These are phyloP conservation scores for Lachnellula cervina DNA, from an alignment of 2,329 filamentous ascomycete species.

Conservation along the genomic window DNA sequence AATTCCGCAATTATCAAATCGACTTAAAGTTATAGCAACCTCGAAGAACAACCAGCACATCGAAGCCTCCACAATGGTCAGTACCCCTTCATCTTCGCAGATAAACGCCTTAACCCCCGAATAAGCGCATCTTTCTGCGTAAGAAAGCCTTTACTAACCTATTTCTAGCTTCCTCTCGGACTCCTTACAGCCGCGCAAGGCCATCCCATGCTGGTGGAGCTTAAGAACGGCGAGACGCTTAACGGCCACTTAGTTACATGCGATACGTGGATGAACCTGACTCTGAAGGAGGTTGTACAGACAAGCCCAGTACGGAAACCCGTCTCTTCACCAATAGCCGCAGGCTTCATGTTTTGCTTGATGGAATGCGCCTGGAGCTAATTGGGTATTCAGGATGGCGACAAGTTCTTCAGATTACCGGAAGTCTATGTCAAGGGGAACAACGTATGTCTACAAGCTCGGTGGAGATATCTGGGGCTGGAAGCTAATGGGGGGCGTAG, in stretches of 20 bases:
- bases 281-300: conserved; percentile 93
- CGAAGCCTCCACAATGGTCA: conserved; percentile 12
- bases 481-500: conserved; percentile 33
- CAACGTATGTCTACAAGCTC: conserved; percentile 56
- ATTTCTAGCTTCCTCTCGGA: conserved; percentile 62
- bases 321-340: background rate
- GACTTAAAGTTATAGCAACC: background rate
- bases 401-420: conserved; percentile 85
- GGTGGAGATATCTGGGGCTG: background rate
- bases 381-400: conserved; percentile 63
- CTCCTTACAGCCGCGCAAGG: conserved; percentile 93
- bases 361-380: background rate
- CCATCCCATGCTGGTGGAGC: conserved; percentile 95
- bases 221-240: conserved; percentile 95
- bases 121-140: background rate
- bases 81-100: background rate
- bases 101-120: no score
- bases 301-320: conserved; percentile 65
- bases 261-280: conserved; percentile 99
- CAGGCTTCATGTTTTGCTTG: background rate
- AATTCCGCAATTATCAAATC: background rate
- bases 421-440: conserved; percentile 97
- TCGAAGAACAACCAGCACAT: background rate
- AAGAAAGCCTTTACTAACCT: conserved; percentile 1
- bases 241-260: conserved; percentile 95